Conservation (phyloP, 768 basidiomycete species). For the Hemileccinum impolitum region DNA sequence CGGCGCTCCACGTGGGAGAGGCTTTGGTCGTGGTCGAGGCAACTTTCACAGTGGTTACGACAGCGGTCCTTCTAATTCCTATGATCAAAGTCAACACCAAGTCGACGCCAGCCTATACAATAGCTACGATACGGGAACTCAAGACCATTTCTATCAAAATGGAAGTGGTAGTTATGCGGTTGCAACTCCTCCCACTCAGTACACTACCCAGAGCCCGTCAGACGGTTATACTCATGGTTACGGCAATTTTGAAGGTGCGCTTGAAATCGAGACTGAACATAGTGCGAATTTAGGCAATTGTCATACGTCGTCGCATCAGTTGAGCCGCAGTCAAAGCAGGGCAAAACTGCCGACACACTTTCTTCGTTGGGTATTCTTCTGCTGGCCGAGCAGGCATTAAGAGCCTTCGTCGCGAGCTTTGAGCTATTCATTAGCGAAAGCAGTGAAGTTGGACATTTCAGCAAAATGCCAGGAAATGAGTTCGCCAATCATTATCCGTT, state of each 20-base stretch:
- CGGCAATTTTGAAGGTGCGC: conserved; percentile 82
- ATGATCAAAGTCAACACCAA: conserved; percentile 65
- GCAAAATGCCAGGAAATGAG: conserved; percentile 29
- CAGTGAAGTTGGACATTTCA: conserved; percentile 36
- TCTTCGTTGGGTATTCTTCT: conserved; percentile 21
- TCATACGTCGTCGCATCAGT: conserved; percentile 30
- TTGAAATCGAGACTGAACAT: conserved; percentile 61
- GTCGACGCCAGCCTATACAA: conserved; percentile 64
- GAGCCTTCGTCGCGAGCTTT: conserved; percentile 41
- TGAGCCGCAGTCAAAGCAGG: conserved; percentile 50
- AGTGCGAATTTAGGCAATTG: conserved; percentile 42
- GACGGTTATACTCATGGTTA: conserved; percentile 57
- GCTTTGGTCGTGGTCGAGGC: conserved; percentile 54
- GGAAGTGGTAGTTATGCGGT: conserved; percentile 54
- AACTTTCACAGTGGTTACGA: conserved; percentile 54
- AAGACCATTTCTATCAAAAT: conserved; percentile 71
- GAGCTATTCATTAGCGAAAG: conserved; percentile 48
- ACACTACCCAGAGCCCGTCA: conserved; percentile 43
- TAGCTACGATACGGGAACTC: conserved; percentile 58
- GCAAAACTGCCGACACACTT: conserved; percentile 37
- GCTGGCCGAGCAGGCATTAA: conserved; percentile 28
- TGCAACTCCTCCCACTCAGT: conserved; percentile 51
- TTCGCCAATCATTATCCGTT: conserved; percentile 17
- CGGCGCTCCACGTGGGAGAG: conserved; percentile 46
- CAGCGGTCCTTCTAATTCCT: conserved; percentile 48